These are phyloP conservation scores for Exobasidium rhododendri DNA, from an alignment of 1,284 basidiomycete genomes.

Conservation along the genomic window DNA sequence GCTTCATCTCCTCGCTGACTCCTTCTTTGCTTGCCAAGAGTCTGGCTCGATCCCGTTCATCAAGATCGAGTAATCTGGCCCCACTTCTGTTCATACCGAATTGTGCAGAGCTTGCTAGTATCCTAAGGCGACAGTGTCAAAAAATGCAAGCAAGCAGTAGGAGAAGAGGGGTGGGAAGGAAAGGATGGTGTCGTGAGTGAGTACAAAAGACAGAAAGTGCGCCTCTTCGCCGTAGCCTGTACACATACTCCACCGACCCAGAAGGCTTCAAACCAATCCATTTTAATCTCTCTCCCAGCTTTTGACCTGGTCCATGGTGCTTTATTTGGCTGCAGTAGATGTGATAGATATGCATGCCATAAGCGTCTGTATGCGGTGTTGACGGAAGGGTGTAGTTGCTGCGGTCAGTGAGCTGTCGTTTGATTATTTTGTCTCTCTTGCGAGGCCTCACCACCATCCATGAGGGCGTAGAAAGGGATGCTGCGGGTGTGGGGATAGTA, in stretches of 20 bases:
- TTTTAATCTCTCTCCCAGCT: background rate
- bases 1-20: background rate
- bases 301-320: background rate
- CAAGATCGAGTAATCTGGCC: background rate
- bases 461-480: background rate
- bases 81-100: background rate
- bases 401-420: too few species aligned
- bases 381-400: too few species aligned
- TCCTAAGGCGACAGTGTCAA: too few species aligned
- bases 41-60: background rate
- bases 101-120: too few species aligned
- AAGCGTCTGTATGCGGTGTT: slow-evolving; percentile 5
- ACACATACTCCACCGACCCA: too few species aligned
- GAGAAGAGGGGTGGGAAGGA: too few species aligned
- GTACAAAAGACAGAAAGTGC: too few species aligned
- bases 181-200: too few species aligned
- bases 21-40: background rate
- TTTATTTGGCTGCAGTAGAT: background rate
- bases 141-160: too few species aligned
- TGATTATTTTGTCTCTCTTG: too few species aligned
- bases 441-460: slow-evolving; percentile 6
- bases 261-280: slow-evolving; percentile 11
- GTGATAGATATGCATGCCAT: slow-evolving; percentile 8
- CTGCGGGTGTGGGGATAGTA: too few species aligned
- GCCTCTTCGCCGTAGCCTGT: too few species aligned